Percentiles rank a stretch among this genome's conserved stretches.
These are phyloP conservation scores for Boletus tylopilopsis DNA, from an alignment of 768 basidiomycete species.

Conservation along the genomic window DNA sequence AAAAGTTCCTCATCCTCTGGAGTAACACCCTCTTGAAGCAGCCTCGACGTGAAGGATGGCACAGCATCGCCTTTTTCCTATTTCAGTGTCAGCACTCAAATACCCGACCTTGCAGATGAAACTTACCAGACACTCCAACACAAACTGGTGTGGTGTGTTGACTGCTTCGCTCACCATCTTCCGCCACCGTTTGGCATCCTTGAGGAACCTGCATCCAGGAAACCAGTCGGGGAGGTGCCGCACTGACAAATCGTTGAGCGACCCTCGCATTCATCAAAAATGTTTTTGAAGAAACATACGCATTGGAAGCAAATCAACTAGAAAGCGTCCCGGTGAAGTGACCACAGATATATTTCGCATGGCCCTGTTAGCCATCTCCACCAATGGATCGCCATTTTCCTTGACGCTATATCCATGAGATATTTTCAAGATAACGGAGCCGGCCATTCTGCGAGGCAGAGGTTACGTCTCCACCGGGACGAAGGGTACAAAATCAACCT, in stretches of 20 bases:
- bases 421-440: conserved; percentile 30
- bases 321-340: conserved; percentile 1
- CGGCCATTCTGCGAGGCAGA: background rate
- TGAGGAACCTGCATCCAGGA: conserved; percentile 15
- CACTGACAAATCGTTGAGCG: background rate
- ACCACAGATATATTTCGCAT: conserved; percentile 11
- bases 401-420: conserved; percentile 35
- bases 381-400: conserved; percentile 31
- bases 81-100: background rate
- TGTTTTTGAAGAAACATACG: background rate
- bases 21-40: background rate
- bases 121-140: conserved; percentile 9
- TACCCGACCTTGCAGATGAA: background rate
- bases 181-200: conserved; percentile 2
- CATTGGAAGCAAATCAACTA: conserved; percentile 5
- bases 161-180: background rate
- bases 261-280: background rate
- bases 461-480: background rate
- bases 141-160: background rate
- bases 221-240: conserved; percentile 17
- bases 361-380: conserved; percentile 25
- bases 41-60: conserved; percentile 7
- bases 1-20: conserved; percentile 10
- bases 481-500: background rate
- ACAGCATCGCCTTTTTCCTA: conserved; percentile 5